A percentile compares a stretch with the other conserved stretches of the same genome.
Evolutionary conservation across 208 protist genomes (phyloP).

Genomic region (Acanthamoeba sp.): DNA sequence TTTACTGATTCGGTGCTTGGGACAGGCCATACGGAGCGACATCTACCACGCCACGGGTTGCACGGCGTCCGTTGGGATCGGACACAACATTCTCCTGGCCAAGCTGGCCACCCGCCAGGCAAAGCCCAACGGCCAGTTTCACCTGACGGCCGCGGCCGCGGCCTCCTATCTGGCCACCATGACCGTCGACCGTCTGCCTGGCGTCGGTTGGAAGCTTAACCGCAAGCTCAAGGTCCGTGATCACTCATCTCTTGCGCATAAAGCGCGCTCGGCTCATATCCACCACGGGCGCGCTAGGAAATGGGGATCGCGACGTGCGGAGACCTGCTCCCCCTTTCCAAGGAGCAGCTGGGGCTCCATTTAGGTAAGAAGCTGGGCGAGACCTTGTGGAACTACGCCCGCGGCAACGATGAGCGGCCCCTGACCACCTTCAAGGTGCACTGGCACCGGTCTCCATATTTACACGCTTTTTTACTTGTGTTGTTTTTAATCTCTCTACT

Average conservation of each 20-base stretch:
- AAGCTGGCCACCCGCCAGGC: constrained; percentile 78
- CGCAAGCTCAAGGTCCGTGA: constrained; percentile 1
- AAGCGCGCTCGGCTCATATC: neutral
- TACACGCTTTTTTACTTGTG: neutral
- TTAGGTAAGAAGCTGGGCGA: constrained; percentile 75
- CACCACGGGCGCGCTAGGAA: neutral
- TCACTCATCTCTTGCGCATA: too few relatives aligned
- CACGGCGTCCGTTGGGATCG: constrained; percentile 81
- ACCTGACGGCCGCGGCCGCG: neutral
- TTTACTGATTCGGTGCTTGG: too few relatives aligned
- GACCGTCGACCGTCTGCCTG: constrained; percentile 67
- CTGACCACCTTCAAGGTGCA: constrained; percentile 54
- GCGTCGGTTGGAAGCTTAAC: constrained; percentile 65
- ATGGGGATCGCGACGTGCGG: constrained; percentile 56
- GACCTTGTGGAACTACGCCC: constrained; percentile 58
- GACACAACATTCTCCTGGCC: constrained; percentile 82
- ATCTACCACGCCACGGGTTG: constrained; percentile 66
- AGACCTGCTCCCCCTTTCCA: constrained; percentile 25
- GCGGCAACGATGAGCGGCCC: constrained; percentile 62
- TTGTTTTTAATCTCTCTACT: too few relatives aligned
- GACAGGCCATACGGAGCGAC: constrained; percentile 10
- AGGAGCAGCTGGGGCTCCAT: constrained; percentile 54
- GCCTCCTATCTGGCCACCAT: neutral
- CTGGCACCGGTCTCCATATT: neutral
- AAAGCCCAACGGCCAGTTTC: constrained; percentile 83